phyloP scores from a whole-genome alignment of 768 basidiomycete species.

The Saitozyma sp. region DNA sequence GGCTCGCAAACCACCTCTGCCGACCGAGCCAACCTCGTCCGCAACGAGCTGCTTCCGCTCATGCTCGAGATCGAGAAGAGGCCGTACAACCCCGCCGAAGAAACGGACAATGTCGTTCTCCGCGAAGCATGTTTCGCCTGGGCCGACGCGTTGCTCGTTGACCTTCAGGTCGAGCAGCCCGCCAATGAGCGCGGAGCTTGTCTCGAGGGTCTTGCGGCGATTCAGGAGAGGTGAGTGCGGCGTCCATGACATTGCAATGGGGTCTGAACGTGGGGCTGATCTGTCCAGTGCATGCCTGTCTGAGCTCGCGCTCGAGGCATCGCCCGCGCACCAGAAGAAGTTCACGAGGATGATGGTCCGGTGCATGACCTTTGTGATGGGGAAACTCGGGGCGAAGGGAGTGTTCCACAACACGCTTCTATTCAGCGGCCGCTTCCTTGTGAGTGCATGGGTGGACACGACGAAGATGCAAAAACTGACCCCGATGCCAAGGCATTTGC shows the following conservation, averaged over 20 bases:
- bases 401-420: constrained; percentile 57
- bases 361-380: constrained; percentile 54
- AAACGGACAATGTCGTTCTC: constrained; percentile 30
- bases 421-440: constrained; percentile 55
- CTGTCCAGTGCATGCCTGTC: constrained; percentile 49
- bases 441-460: constrained; percentile 17
- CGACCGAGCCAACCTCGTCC: constrained; percentile 48
- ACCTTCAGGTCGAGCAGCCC: constrained; percentile 53
- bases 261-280: not conserved
- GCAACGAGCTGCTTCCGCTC: constrained; percentile 47
- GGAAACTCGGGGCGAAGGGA: constrained; percentile 56
- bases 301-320: constrained; percentile 38
- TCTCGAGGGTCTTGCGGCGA: constrained; percentile 53
- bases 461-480: not conserved
- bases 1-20: constrained; percentile 22
- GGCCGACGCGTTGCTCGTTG: constrained; percentile 48
- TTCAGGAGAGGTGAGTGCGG: constrained; percentile 52
- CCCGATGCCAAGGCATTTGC: constrained; percentile 50
- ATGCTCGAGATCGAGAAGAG: constrained; percentile 50
- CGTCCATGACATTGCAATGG: not conserved
- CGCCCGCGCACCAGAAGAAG: constrained; percentile 30
- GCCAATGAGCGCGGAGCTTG: constrained; percentile 55
- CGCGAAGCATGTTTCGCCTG: constrained; percentile 52
- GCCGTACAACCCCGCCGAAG: constrained; percentile 28
- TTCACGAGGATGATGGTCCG: constrained; percentile 51